A percentile compares a stretch with the other conserved stretches of the same genome.
Conservation (phyloP, 306 rosid species). For the Calophaca sinica region DNA sequence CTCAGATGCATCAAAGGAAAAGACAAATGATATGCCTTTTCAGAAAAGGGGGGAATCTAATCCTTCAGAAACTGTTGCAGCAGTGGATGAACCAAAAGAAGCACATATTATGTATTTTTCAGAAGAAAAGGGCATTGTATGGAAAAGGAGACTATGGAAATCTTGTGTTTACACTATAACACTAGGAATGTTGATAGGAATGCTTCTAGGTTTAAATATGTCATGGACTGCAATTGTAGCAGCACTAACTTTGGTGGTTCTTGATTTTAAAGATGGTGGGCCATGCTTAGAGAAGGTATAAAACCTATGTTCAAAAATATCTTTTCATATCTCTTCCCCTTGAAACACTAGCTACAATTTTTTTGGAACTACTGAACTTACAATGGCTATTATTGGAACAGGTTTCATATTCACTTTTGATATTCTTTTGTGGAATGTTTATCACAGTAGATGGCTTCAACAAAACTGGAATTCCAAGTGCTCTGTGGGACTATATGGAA, state of each 20-base stretch:
- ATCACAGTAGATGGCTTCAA: constrained; percentile 90
- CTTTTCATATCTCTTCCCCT: neutral
- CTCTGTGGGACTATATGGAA: constrained; percentile 82
- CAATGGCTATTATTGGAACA: constrained; percentile 43
- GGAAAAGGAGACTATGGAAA: constrained; percentile 72
- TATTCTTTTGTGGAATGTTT: constrained; percentile 97
- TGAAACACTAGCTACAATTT: too few relatives aligned
- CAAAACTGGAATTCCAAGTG: constrained; percentile 84
- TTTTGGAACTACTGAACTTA: too few relatives aligned
- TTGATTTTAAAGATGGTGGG: constrained; percentile 90
- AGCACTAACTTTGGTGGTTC: constrained; percentile 83
- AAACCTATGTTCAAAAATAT: constrained; percentile 1
- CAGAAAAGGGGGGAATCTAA: constrained; percentile 51
- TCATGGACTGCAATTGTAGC: constrained; percentile 90
- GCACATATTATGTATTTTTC: constrained; percentile 21
- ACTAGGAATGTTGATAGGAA: constrained; percentile 78
- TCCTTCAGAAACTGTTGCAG: constrained; percentile 45
- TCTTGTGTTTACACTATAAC: constrained; percentile 71
- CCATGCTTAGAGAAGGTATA: constrained; percentile 92
- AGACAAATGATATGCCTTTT: constrained; percentile 41
- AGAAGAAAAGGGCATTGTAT: constrained; percentile 47
- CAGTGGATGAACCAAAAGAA: constrained; percentile 41
- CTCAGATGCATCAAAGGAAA: constrained; percentile 63
- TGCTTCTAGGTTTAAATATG: constrained; percentile 84
- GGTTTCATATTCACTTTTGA: constrained; percentile 89